Conservation (phyloP, 352 stramenopile genomes). For the Globisporangium megalacanthum region DNA sequence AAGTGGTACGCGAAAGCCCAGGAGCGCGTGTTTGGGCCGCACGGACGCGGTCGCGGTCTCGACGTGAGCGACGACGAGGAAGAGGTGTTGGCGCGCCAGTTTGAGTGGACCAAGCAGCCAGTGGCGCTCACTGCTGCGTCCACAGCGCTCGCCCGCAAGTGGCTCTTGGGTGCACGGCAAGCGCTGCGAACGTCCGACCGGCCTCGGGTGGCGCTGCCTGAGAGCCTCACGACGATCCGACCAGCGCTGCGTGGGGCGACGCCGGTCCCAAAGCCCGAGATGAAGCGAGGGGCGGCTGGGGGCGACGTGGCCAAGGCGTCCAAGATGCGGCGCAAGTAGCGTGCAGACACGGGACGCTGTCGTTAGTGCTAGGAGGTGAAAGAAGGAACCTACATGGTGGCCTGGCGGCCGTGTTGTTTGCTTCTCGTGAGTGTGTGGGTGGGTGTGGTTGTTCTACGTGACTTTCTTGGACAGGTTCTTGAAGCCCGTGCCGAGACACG, state of each 20-base stretch:
- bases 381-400: neutral
- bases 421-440: neutral
- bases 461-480: constrained; percentile 96
- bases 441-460: constrained; percentile 53
- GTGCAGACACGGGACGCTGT: neutral
- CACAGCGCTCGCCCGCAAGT: constrained; percentile 78
- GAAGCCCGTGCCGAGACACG: constrained; percentile 92
- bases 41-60: constrained; percentile 48
- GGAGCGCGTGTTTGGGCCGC: constrained; percentile 81
- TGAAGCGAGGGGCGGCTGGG: constrained; percentile 73
- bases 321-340: constrained; percentile 68
- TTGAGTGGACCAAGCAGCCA: constrained; percentile 75
- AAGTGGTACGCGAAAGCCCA: constrained; percentile 91
- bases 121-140: constrained; percentile 70
- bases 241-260: constrained; percentile 35
- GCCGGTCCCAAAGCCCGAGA: constrained; percentile 58
- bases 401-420: neutral
- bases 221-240: constrained; percentile 53
- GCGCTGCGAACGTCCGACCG: constrained; percentile 49
- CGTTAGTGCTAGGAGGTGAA: too few relatives aligned
- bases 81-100: constrained; percentile 54
- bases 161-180: constrained; percentile 63
- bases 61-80: constrained; percentile 89
- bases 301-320: constrained; percentile 45
- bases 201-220: constrained; percentile 25